Evolutionary conservation across 768 basidiomycete species (phyloP).

Genomic region (Collybia sordida): DNA sequence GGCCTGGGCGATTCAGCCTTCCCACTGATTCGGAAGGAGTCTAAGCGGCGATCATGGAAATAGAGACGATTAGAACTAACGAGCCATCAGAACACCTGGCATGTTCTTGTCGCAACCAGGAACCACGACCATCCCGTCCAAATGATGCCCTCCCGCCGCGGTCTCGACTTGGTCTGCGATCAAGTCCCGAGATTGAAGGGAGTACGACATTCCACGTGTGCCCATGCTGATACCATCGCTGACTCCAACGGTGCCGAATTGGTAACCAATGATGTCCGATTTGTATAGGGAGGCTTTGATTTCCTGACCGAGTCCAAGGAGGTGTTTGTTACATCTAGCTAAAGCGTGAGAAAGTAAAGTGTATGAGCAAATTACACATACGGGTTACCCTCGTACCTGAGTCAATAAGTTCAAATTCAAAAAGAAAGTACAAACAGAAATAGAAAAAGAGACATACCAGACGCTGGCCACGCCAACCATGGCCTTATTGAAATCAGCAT

Average conservation of each 20-base stretch:
- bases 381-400: slow-evolving; percentile 99
- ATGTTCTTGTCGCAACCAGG: slow-evolving; percentile 99
- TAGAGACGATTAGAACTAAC: slow-evolving; percentile 42
- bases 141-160: slow-evolving; percentile 94
- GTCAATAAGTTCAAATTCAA: slow-evolving; percentile 12
- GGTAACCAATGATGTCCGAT: slow-evolving; percentile 85
- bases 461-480: slow-evolving; percentile 98
- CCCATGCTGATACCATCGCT: slow-evolving; percentile 99
- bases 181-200: slow-evolving; percentile 95
- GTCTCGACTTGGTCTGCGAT: slow-evolving; percentile 98
- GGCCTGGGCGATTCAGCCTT: slow-evolving; percentile 89
- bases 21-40: slow-evolving; percentile 58
- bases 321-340: slow-evolving; percentile 89
- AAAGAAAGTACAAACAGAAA: neutral
- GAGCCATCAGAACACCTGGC: slow-evolving; percentile 98
- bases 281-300: slow-evolving; percentile 78
- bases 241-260: slow-evolving; percentile 96
- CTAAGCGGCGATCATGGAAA: slow-evolving; percentile 17
- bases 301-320: slow-evolving; percentile 84
- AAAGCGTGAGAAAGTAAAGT: slow-evolving; percentile 2
- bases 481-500: slow-evolving; percentile 89
- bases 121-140: slow-evolving; percentile 96
- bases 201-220: slow-evolving; percentile 89
- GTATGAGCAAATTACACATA: slow-evolving; percentile 41
- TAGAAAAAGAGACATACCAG: slow-evolving; percentile 58